A percentile compares a stretch with the other conserved stretches of the same genome.
phyloP scores from a whole-genome alignment of 208 protist species.

The Sergeia podlipaevii region DNA sequence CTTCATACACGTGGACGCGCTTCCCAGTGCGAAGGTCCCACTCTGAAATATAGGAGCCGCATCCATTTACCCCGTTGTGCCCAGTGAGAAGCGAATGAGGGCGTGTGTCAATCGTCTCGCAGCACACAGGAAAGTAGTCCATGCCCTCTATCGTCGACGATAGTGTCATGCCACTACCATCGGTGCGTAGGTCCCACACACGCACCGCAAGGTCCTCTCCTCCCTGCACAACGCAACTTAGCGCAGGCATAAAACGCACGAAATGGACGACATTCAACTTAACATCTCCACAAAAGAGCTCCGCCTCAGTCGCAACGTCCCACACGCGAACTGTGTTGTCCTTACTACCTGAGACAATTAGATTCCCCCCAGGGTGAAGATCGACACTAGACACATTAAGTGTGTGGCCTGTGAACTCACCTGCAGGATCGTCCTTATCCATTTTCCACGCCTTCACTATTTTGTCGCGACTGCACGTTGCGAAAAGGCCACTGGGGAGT shows the following conservation, averaged over 20 bases:
- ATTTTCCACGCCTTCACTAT: conserved; percentile 64
- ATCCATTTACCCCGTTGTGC: conserved; percentile 69
- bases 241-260: conserved; percentile 43
- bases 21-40: conserved; percentile 69
- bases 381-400: conserved; percentile 55
- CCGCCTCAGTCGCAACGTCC: conserved; percentile 41
- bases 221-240: conserved; percentile 68
- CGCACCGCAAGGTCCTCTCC: conserved; percentile 64
- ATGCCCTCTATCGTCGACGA: conserved; percentile 41
- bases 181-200: conserved; percentile 66
- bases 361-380: conserved; percentile 16
- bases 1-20: conserved; percentile 38
- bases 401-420: conserved; percentile 47
- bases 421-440: conserved; percentile 24
- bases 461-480: conserved; percentile 53
- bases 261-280: conserved; percentile 78
- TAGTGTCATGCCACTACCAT: conserved; percentile 29
- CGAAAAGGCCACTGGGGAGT: conserved; percentile 35
- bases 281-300: conserved; percentile 61
- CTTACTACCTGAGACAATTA: conserved; percentile 63
- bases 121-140: conserved; percentile 66
- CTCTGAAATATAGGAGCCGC: conserved; percentile 51
- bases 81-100: conserved; percentile 50
- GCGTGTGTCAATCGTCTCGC: conserved; percentile 24
- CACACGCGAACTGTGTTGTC: conserved; percentile 80